Evolutionary conservation across 108 stramenopile genomes (phyloP).

Genomic region (Skeletonema menzelii): DNA sequence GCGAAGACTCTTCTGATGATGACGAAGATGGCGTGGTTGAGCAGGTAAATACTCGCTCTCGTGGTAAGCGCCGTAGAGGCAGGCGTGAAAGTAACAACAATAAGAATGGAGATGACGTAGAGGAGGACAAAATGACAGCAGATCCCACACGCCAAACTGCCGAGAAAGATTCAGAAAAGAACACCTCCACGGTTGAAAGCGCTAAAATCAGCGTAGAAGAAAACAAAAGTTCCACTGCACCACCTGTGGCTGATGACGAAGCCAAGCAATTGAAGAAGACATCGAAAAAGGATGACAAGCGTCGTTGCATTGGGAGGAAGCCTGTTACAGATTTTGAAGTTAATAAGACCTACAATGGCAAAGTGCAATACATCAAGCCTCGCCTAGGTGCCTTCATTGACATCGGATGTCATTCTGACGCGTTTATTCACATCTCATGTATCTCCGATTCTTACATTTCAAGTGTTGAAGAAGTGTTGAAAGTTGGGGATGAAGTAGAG

Average conservation of each 20-base stretch:
- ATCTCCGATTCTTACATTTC: slow-evolving; percentile 71
- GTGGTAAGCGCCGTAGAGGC: slow-evolving; percentile 42
- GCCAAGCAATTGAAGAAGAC: slow-evolving; percentile 10
- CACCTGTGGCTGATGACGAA: neutral
- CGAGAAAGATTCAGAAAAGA: neutral
- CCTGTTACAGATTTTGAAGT: slow-evolving; percentile 83
- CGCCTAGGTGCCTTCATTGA: slow-evolving; percentile 85
- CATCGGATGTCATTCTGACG: slow-evolving; percentile 85
- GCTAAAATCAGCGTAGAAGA: slow-evolving; percentile 3
- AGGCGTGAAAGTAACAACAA: slow-evolving; percentile 22
- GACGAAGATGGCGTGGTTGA: slow-evolving; percentile 28
- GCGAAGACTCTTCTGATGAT: slow-evolving; percentile 27
- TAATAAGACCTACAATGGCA: slow-evolving; percentile 61
- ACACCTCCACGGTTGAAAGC: neutral
- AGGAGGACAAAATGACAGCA: slow-evolving; percentile 9
- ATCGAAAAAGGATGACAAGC: slow-evolving; percentile 46
- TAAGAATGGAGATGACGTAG: slow-evolving; percentile 1
- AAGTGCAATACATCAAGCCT: slow-evolving; percentile 81
- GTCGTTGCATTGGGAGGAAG: slow-evolving; percentile 85
- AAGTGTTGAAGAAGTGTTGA: slow-evolving; percentile 54
- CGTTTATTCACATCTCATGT: slow-evolving; percentile 86
- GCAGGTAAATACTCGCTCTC: slow-evolving; percentile 26
- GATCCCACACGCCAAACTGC: neutral
- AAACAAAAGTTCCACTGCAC: neutral
- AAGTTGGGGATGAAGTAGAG: slow-evolving; percentile 63